Base-by-base conservation (phyloP, 108 stramenopile species). In the Skeletonema potamos region DNA sequence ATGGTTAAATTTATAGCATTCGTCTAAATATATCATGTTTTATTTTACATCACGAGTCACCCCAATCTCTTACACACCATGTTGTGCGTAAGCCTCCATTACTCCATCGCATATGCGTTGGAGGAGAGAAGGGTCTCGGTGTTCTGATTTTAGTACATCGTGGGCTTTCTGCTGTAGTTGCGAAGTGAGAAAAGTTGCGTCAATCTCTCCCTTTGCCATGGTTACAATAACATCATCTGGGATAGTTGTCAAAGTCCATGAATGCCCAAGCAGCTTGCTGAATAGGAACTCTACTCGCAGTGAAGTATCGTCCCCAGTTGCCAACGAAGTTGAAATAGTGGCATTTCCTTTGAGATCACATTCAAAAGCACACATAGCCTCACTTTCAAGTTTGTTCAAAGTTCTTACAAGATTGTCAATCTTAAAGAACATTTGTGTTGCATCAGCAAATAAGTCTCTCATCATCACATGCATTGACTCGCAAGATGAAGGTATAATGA, bases 321-420 rank as follows among this genome's bases (percentile, higher is more conserved):
- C 48, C 37, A 62, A 57, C 3, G 67, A 59, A 4, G 69, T 18
- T n/a, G 68, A 62, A 26, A 74, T 41, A 9, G 1, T 37, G 57
- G 70, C 30, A 59, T 64, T 26, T 30, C 22, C 68, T 33, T 63
- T 37, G 11, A 58, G 34, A 26, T 70, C 62, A 54, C 32, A 65
- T 0, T 70, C 68, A 9, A 65, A 34, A 11, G 41, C n/a, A 41
- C 62, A 69, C 22, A 57, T 29, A 55, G 15, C 61, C 8, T 70
- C 68, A 18, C 60, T 32, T 58, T 81, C 79, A 27, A 81, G 68
- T 18, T 39, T 54, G 54, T 62, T 58, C 24, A 74, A 64, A 6
- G 67, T 64, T 33, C 68, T 56, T 2, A 68, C 63, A 20, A 81
- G 64, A 20, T 15, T 36, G 46, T 81, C 79, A 9, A 81, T 74